Evolutionary conservation across 176 grass and related monocot genomes (phyloP).

Genomic region (Triticum monococcum): DNA sequence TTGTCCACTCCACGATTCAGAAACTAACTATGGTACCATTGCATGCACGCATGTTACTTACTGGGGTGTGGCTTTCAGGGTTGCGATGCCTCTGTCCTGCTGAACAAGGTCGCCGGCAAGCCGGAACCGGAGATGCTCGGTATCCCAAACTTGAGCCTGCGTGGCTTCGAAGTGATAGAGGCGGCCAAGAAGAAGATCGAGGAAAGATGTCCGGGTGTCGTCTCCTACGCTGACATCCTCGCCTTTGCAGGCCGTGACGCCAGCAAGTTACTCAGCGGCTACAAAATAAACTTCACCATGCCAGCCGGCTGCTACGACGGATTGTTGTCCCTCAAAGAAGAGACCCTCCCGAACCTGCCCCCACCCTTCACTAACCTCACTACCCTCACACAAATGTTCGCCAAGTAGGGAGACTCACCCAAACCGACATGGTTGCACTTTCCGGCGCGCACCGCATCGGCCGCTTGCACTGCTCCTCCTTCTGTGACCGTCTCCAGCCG

Average conservation of each 20-base stretch:
- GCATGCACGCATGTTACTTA: too few relatives aligned
- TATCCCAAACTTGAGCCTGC: background rate
- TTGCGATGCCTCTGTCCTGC: background rate
- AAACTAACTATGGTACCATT: too few relatives aligned
- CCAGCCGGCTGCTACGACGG: conserved; percentile 47
- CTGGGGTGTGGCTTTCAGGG: too few relatives aligned
- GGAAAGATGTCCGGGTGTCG: conserved; percentile 16
- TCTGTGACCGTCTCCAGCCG: conserved; percentile 6
- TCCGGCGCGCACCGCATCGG: conserved; percentile 40
- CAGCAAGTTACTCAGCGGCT: background rate
- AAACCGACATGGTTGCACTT: conserved; percentile 39
- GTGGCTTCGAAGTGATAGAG: background rate
- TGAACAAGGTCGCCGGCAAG: too few relatives aligned
- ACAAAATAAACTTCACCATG: conserved; percentile 19
- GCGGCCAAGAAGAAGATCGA: background rate
- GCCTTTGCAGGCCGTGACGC: conserved; percentile 53
- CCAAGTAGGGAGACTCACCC: conserved; percentile 6
- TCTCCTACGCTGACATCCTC: conserved; percentile 49
- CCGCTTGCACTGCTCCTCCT: conserved; percentile 36
- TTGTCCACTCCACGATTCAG: too few relatives aligned
- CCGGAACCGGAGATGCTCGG: too few relatives aligned
- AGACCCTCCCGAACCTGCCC: background rate
- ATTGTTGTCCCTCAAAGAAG: background rate
- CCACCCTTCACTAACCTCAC: background rate
- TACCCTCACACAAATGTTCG: conserved; percentile 27